phyloP scores from a whole-genome alignment of 768 basidiomycete genomes.

The Phlebiopsis flavidoalba region DNA sequence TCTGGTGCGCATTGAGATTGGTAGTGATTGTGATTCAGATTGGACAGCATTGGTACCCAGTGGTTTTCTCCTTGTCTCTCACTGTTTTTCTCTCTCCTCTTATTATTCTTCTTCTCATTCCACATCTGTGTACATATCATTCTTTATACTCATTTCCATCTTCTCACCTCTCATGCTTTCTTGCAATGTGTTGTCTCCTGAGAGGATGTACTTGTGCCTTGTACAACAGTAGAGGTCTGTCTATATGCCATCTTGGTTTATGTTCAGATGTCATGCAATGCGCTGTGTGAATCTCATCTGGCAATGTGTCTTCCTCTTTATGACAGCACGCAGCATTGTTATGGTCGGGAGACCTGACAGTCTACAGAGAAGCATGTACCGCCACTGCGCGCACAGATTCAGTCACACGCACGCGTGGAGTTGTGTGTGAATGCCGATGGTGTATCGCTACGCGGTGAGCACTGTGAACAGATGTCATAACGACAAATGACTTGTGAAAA shows the following conservation, averaged over 20 bases:
- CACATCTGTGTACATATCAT: not conserved
- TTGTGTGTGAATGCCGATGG: not conserved
- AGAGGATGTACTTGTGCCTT: conserved; percentile 9
- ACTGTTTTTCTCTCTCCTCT: not conserved
- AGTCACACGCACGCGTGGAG: not conserved
- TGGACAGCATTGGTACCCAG: conserved; percentile 5
- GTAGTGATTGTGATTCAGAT: conserved; percentile 2
- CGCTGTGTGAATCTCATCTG: not conserved
- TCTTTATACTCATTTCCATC: not conserved
- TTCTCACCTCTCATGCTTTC: conserved; percentile 1
- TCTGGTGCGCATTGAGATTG: not conserved
- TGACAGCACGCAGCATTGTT: not conserved
- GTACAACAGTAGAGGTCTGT: conserved; percentile 9
- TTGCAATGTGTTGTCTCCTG: conserved; percentile 4
- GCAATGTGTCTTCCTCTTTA: not conserved
- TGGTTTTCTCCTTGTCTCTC: conserved; percentile 1
- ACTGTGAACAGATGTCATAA: not conserved
- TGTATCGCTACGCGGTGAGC: not conserved
- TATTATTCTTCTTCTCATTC: not conserved
- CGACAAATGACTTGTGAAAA: not conserved
- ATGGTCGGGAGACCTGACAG: not conserved
- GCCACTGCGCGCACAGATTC: not conserved
- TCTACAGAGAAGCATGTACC: not conserved
- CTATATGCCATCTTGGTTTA: conserved; percentile 6
- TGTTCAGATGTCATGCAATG: not conserved